These are phyloP conservation scores for Lotus japonicus DNA, from an alignment of 306 rosid species.

Conservation along the genomic window DNA sequence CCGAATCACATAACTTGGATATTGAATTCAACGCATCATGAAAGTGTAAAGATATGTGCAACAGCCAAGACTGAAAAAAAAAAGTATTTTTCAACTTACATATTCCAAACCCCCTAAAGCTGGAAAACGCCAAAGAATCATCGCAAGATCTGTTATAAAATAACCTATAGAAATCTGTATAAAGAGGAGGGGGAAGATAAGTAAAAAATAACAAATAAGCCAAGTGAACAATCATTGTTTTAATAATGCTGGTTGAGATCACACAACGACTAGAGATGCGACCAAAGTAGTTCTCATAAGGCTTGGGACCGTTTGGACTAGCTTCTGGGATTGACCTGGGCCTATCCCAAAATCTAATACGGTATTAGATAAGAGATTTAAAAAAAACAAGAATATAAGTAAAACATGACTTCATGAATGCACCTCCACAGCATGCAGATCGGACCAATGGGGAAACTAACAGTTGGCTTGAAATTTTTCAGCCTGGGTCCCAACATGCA, in stretches of 20 bases:
- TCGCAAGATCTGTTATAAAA: conserved; percentile 74
- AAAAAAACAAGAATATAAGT: neutral
- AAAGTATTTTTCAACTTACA: conserved; percentile 48
- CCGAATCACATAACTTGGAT: conserved; percentile 1
- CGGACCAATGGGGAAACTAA: neutral
- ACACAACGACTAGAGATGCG: too few relatives aligned
- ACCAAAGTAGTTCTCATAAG: too few relatives aligned
- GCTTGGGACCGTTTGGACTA: too few relatives aligned
- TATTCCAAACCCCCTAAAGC: conserved; percentile 87
- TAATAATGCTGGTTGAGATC: neutral
- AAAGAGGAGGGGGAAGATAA: neutral
- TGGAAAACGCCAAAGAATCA: conserved; percentile 79
- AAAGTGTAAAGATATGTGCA: neutral
- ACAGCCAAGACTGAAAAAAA: neutral
- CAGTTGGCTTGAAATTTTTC: neutral
- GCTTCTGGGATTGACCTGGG: too few relatives aligned
- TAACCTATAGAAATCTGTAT: conserved; percentile 80
- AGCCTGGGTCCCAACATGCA: neutral
- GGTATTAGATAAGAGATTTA: neutral
- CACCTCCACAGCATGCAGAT: neutral
- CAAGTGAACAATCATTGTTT: neutral
- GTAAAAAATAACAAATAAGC: conserved; percentile 4
- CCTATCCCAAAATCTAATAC: too few relatives aligned
- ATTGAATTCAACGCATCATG: conserved; percentile 4
- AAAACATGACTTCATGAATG: neutral